phyloP scores from a whole-genome alignment of 2,329 filamentous ascomycete genomes.

The Aureobasidium mangrovei region DNA sequence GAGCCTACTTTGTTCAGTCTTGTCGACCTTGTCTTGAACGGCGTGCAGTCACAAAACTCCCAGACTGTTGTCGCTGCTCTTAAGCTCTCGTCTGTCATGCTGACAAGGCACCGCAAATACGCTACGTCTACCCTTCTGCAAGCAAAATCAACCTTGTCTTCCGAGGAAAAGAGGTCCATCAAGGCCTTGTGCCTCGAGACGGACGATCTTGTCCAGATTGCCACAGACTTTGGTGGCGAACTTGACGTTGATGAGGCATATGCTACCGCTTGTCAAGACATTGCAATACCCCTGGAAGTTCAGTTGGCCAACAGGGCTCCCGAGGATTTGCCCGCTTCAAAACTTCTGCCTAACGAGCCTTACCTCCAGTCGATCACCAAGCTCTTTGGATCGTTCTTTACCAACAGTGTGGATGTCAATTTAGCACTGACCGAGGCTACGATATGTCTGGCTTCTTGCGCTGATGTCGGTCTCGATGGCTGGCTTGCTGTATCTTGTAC shows the following conservation, averaged over 20 bases:
- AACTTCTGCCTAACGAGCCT: constrained; percentile 44
- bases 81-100: constrained; percentile 74
- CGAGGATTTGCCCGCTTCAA: constrained; percentile 1
- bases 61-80: constrained; percentile 87
- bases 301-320: constrained; percentile 17
- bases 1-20: constrained; percentile 89
- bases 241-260: constrained; percentile 66
- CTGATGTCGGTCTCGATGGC: constrained; percentile 76
- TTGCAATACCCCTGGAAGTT: constrained; percentile 29
- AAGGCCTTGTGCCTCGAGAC: constrained; percentile 69
- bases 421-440: constrained; percentile 77
- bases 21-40: constrained; percentile 80
- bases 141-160: constrained; percentile 30
- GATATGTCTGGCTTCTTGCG: constrained; percentile 73
- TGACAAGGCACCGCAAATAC: constrained; percentile 81
- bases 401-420: constrained; percentile 87
- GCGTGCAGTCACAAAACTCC: constrained; percentile 71
- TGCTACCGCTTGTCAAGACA: constrained; percentile 53
- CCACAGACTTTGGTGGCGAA: constrained; percentile 58
- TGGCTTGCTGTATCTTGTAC: constrained; percentile 65
- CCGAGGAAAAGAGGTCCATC: constrained; percentile 52
- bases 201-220: constrained; percentile 60
- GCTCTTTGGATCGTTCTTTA: constrained; percentile 70
- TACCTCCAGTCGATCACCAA: constrained; percentile 44
- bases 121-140: constrained; percentile 68